A percentile compares a stretch with the other conserved stretches of the same genome.
Conservation (phyloP, 148 eudicot genomes). For the Heliosperma pusillum region DNA sequence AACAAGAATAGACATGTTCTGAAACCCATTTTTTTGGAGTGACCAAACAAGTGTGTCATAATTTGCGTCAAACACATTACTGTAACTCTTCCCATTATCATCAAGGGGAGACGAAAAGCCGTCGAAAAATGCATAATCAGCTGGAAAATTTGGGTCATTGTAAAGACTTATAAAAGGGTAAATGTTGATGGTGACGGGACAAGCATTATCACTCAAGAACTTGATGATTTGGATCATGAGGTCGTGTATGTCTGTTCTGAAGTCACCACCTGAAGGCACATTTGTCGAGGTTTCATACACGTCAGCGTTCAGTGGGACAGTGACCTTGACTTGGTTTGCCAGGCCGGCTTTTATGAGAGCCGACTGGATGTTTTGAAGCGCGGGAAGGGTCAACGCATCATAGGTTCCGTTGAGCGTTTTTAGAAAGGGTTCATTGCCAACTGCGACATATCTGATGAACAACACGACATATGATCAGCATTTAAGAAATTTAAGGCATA, state of each 20-base stretch:
- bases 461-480: neutral
- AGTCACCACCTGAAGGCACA: conserved; percentile 43
- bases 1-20: conserved; percentile 35
- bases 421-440: conserved; percentile 81
- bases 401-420: conserved; percentile 55
- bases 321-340: conserved; percentile 55
- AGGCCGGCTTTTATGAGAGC: conserved; percentile 74
- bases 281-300: conserved; percentile 44
- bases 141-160: conserved; percentile 38
- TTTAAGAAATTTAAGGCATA: no score
- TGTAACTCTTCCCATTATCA: conserved; percentile 38
- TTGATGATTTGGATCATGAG: conserved; percentile 38
- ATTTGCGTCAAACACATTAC: conserved; percentile 47
- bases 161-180: conserved; percentile 48
- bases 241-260: conserved; percentile 32
- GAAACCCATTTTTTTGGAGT: conserved; percentile 40
- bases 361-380: conserved; percentile 69
- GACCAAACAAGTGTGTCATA: conserved; percentile 50
- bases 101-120: conserved; percentile 32
- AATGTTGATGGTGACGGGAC: conserved; percentile 42
- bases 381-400: conserved; percentile 51
- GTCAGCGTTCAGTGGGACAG: conserved; percentile 67
- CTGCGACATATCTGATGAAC: conserved; percentile 63
- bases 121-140: conserved; percentile 43
- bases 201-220: conserved; percentile 29